Evolutionary conservation across 2,329 filamentous ascomycete genomes (phyloP).

Genomic region (Hirsutella thompsonii): DNA sequence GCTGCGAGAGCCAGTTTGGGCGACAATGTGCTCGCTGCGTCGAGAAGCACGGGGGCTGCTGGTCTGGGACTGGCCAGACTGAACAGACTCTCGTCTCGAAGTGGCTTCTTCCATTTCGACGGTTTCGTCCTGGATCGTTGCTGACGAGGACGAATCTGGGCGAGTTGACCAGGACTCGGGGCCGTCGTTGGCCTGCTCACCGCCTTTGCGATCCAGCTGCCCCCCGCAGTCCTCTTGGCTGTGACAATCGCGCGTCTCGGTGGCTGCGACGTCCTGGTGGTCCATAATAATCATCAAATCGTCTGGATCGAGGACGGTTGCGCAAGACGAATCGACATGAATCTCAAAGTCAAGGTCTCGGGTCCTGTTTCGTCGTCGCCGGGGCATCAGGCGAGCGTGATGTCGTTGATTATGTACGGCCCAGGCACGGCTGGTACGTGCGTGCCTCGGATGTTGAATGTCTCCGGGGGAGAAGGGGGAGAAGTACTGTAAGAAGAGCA

Average conservation of each 20-base stretch:
- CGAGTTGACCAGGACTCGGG: too few relatives aligned
- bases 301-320: slow-evolving; percentile 8
- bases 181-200: too few relatives aligned
- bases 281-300: neutral
- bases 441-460: too few relatives aligned
- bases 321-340: slow-evolving; percentile 32
- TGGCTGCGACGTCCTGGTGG: slow-evolving; percentile 1
- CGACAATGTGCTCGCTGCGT: slow-evolving; percentile 37
- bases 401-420: neutral
- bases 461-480: too few relatives aligned
- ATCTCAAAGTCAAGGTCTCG: slow-evolving; percentile 32
- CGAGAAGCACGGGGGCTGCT: slow-evolving; percentile 25
- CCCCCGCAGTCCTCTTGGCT: neutral
- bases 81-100: slow-evolving; percentile 9
- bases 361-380: slow-evolving; percentile 15
- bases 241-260: neutral
- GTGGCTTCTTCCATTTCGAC: neutral
- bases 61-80: slow-evolving; percentile 9
- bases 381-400: slow-evolving; percentile 5
- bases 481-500: too few relatives aligned
- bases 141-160: neutral
- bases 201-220: neutral
- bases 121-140: neutral
- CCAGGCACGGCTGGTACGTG: too few relatives aligned
- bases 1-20: slow-evolving; percentile 28